A percentile compares a stretch with the other conserved stretches of the same genome.
These are phyloP conservation scores for Dalbergia cochinchinensis DNA, from an alignment of 306 rosid genomes.

Conservation along the genomic window DNA sequence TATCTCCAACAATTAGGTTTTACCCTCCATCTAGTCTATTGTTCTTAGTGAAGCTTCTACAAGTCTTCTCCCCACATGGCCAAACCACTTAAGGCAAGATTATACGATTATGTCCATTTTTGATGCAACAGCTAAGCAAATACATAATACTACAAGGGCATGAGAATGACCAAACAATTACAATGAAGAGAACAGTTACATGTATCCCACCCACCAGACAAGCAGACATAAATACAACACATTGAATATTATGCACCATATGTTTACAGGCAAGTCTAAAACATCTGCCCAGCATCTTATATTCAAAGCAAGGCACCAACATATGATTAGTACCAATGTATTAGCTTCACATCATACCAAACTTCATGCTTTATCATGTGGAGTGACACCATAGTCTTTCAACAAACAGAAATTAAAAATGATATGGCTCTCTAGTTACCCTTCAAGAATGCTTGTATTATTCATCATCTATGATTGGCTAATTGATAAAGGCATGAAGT, in stretches of 20 bases:
- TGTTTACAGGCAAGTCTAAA: conserved; percentile 2
- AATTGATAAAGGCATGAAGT: neutral
- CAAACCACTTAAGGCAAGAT: too few species aligned
- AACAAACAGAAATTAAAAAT: conserved; percentile 22
- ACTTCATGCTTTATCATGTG: conserved; percentile 4
- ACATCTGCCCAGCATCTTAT: conserved; percentile 3
- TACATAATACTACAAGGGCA: neutral
- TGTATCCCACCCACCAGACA: neutral
- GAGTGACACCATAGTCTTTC: conserved; percentile 12
- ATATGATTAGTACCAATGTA: neutral
- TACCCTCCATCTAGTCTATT: too few species aligned
- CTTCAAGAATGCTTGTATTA: conserved; percentile 3
- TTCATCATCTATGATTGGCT: conserved; percentile 13
- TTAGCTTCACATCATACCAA: neutral
- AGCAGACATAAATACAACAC: conserved; percentile 18
- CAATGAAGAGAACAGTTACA: conserved; percentile 2
- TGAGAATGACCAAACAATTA: conserved; percentile 35
- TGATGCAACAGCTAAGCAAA: conserved; percentile 23
- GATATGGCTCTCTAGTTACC: conserved; percentile 15
- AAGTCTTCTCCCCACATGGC: too few species aligned
- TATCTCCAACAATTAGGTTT: too few species aligned
- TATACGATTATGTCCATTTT: neutral
- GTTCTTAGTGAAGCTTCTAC: too few species aligned
- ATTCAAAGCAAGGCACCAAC: neutral
- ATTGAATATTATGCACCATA: conserved; percentile 18